Evolutionary conservation across 805 yeast genomes (phyloP).

Genomic region (Lipomyces yamanashiensis): DNA sequence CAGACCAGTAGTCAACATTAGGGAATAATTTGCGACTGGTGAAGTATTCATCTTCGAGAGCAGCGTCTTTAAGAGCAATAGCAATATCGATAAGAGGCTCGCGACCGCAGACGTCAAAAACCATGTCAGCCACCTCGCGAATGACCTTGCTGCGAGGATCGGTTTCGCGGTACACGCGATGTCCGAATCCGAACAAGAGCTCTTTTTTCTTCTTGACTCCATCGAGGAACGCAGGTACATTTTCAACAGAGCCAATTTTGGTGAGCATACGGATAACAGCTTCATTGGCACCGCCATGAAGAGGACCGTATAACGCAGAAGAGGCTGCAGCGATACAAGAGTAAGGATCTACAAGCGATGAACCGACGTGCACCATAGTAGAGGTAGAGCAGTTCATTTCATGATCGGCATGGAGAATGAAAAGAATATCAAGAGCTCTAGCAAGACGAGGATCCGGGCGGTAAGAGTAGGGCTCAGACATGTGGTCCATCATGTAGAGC

Average conservation of each 20-base stretch:
- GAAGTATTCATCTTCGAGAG: slow-evolving; percentile 32
- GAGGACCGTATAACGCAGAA: slow-evolving; percentile 35
- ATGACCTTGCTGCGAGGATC: slow-evolving; percentile 34
- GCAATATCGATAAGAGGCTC: slow-evolving; percentile 35
- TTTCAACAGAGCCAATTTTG: slow-evolving; percentile 31
- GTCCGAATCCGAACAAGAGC: slow-evolving; percentile 35
- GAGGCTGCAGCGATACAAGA: slow-evolving; percentile 34
- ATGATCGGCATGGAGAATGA: slow-evolving; percentile 36
- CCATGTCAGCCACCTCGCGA: slow-evolving; percentile 36
- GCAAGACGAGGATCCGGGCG: slow-evolving; percentile 37
- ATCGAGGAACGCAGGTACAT: slow-evolving; percentile 31
- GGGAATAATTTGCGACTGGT: slow-evolving; percentile 33
- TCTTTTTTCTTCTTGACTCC: slow-evolving; percentile 33
- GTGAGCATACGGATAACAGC: slow-evolving; percentile 36
- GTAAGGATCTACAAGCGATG: slow-evolving; percentile 36
- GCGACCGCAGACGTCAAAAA: slow-evolving; percentile 35
- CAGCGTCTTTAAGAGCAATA: slow-evolving; percentile 35
- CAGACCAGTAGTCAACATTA: slow-evolving; percentile 37
- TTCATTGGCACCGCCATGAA: slow-evolving; percentile 37
- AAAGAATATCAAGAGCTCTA: slow-evolving; percentile 33
- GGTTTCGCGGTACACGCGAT: slow-evolving; percentile 35
- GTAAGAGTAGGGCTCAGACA: slow-evolving; percentile 35
- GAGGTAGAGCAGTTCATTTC: slow-evolving; percentile 37
- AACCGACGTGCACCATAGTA: slow-evolving; percentile 36
- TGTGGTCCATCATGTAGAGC: slow-evolving; percentile 37